phyloP scores from a whole-genome alignment of 1,284 basidiomycete genomes.

The Rhodotorula sp. region DNA sequence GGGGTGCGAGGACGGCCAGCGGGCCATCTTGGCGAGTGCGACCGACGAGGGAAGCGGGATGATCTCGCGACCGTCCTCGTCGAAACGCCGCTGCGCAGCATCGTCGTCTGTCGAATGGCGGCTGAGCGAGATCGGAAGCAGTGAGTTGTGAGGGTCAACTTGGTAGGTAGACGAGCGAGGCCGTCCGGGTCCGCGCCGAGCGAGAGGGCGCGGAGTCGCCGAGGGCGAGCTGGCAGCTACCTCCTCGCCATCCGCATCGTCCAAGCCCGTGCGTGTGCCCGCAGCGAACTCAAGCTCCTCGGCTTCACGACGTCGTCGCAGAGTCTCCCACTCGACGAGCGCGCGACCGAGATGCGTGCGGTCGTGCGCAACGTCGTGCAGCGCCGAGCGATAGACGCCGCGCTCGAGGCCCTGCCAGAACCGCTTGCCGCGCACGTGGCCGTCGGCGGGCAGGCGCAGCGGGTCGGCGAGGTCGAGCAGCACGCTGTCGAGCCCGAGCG shows the following conservation, averaged over 20 bases:
- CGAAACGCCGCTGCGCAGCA: neutral
- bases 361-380: constrained; percentile 16
- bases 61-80: constrained; percentile 2
- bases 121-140: neutral
- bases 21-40: constrained; percentile 15
- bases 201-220: too few species aligned
- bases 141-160: neutral
- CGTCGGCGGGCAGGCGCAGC: neutral
- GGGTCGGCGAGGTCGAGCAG: constrained; percentile 21
- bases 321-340: constrained; percentile 25
- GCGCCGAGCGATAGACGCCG: constrained; percentile 19
- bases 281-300: constrained; percentile 4
- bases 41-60: constrained; percentile 11
- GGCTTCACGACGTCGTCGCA: neutral
- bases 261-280: too few species aligned
- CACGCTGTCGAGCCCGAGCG: neutral
- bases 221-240: neutral
- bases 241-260: neutral
- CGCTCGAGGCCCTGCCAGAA: constrained; percentile 26
- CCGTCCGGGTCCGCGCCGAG: neutral
- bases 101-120: neutral
- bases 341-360: constrained; percentile 10
- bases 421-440: neutral
- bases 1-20: constrained; percentile 11
- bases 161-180: neutral